Evolutionary conservation across 306 rosid genomes (phyloP), one percentile per base, ranked within the genome.

Genomic region (Prunus salicina): DNA sequence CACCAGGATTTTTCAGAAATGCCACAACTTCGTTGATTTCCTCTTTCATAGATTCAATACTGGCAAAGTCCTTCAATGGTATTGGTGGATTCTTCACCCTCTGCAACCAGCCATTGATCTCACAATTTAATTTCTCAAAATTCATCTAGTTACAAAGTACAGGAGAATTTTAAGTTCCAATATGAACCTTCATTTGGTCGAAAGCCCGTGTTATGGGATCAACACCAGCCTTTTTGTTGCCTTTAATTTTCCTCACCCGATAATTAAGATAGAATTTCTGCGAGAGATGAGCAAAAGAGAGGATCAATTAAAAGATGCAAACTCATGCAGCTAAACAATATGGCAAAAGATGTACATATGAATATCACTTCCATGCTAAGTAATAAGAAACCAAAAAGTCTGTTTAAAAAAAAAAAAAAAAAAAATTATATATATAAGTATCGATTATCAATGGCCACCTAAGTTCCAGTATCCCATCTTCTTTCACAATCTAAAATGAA

Each of bases 31-130:
- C 98, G 75, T 89, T 90, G 69, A 94, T 92, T 85, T 94, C 98
- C 85, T 94, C 98, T 85, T 84, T 90, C 96, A 92, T 94, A 64
- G 97, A 90, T 74, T 95, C 97, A 24, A 92, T 70, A 82, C 97
- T 95, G 66, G 96, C 92, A 83, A 95, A 95, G 83, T 79, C 85
- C 81, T 85, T 90, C 91, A 95, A 89, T 2, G 93, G 97, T 86
- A 95, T 90, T 75, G 96, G 92, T 4, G 98, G 98, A 78, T 90
- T 90, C 87, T 92, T 95, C 85, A 95, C 98, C 88, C 98, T 86
- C 97, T 95, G 90, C 87, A 87, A 79, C 75, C 83, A 89, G 67
- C 76, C 19, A 84, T 41, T 56, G 56, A 85, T 78, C 62, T 79
- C 65, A 65, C 61, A 79, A 72, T 72, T 82, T 67, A 75, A 19